Evolutionary conservation across 2,329 filamentous ascomycete species (phyloP), one percentile per base, ranked within the genome.

Genomic region (Trichoderma hamatum): DNA sequence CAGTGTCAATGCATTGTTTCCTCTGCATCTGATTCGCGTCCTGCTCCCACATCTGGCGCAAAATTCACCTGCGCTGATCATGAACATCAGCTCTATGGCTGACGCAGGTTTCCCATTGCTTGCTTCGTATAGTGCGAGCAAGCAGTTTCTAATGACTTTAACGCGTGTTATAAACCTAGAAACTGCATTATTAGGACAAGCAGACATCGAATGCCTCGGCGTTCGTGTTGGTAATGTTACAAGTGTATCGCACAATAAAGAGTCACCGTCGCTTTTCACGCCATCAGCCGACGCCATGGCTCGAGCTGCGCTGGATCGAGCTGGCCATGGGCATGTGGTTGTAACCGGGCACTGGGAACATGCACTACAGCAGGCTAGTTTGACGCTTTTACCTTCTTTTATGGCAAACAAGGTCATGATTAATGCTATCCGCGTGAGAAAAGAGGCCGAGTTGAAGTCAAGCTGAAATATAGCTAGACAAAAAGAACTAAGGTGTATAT

Each of bases 71-170:
- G 76, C 80, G 1, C 76, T 88, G 6, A 77, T 88, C 63, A 65
- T 89, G 71, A 87, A 84, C 72, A 78, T 87, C 39, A 82, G 84
- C 6, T 85, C 83, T 4, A 71, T 83, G 4, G 77, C 82, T 3
- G 80, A 83, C 58, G 73, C 78, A 16, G 83, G 83, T 0, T 69
- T 84, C 14, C 86, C 86, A 0, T 83, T 83, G 70, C 70, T 86
- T 1, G 74, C 75, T 11, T 72, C 81, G 2, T 88, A 87, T 75
- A 76, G 79, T 11, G 79, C 77, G 0, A 77, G 80, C 28, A 87
- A 87, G 75, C 80, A 78, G 3, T 86, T 82, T 72, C 77, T 82
- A 51, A 77, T 79, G 58, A 75, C 78, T 0, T 81, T 83, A 69
- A 81, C 80, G 1, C 72, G 74, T 10, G 74, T 78, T 2, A 74